Conservation (phyloP, 169 alveolate genomes). For the Cryptosporidium xiaoi region DNA sequence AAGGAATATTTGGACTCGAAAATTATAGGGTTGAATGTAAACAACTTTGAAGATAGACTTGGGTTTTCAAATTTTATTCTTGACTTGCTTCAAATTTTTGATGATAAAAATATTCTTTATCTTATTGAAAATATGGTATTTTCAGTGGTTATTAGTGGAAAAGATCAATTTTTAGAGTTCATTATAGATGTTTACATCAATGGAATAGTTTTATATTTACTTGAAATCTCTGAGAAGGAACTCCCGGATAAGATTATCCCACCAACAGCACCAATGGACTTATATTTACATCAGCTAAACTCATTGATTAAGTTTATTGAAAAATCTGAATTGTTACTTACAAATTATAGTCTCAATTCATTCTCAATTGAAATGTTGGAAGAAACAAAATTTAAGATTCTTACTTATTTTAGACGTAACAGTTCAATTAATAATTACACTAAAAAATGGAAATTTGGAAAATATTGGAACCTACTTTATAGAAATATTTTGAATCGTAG, state of each 20-base stretch:
- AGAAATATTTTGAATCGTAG: constrained; percentile 65
- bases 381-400: background rate
- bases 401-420: constrained; percentile 49
- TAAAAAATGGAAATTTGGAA: constrained; percentile 71
- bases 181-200: constrained; percentile 25
- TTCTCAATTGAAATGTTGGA: background rate
- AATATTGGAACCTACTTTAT: constrained; percentile 60
- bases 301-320: constrained; percentile 36
- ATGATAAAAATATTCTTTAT: background rate
- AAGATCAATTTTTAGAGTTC: constrained; percentile 16
- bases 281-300: constrained; percentile 34
- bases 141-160: constrained; percentile 7
- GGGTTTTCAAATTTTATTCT: constrained; percentile 31
- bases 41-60: constrained; percentile 4
- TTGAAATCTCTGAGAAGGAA: constrained; percentile 16
- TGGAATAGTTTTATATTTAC: constrained; percentile 16
- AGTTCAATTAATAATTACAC: constrained; percentile 16
- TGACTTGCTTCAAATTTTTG: constrained; percentile 9
- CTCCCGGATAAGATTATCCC: constrained; percentile 21
- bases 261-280: constrained; percentile 74
- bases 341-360: background rate
- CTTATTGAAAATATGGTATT: constrained; percentile 12
- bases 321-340: constrained; percentile 5
- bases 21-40: constrained; percentile 4
- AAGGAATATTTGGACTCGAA: constrained; percentile 8